Conservation (phyloP, 208 protist genomes). For the Leptomonas seymouri region DNA sequence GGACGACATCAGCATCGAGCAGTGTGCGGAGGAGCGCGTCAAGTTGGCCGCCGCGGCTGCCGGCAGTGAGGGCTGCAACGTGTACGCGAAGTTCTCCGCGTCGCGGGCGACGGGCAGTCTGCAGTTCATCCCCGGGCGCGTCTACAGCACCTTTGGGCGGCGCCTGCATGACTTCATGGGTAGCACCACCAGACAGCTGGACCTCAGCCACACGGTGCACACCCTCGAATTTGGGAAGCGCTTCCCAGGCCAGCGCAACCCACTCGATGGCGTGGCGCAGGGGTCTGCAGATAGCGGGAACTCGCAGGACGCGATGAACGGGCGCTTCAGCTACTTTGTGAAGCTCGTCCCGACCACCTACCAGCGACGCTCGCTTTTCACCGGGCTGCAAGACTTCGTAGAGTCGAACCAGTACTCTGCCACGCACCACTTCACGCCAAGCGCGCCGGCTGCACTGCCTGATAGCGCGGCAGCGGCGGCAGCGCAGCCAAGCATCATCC, state of each 20-base stretch:
- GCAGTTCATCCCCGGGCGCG: conserved; percentile 77
- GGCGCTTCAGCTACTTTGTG: conserved; percentile 89
- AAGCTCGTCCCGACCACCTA: conserved; percentile 89
- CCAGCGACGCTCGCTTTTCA: conserved; percentile 42
- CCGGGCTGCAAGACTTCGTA: conserved; percentile 34
- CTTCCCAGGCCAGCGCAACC: conserved; percentile 80
- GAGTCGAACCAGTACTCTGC: conserved; percentile 91
- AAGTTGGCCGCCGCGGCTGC: conserved; percentile 22
- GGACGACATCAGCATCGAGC: conserved; percentile 60
- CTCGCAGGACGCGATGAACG: conserved; percentile 46
- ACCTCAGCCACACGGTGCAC: conserved; percentile 85
- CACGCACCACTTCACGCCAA: conserved; percentile 79
- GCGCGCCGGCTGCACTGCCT: conserved; percentile 1
- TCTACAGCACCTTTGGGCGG: conserved; percentile 44
- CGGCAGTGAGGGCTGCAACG: conserved; percentile 78
- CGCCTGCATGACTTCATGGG: conserved; percentile 65
- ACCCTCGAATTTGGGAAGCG: conserved; percentile 76
- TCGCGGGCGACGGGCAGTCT: conserved; percentile 84
- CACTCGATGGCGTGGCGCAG: conserved; percentile 60
- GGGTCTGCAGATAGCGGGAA: conserved; percentile 25
- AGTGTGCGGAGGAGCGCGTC: conserved; percentile 74
- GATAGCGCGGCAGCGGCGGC: background rate
- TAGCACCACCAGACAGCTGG: conserved; percentile 48
- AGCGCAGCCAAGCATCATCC: conserved; percentile 32
- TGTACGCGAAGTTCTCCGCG: conserved; percentile 66